Evolutionary conservation across 129 eudicot species (phyloP).

Genomic region (Erigeron canadensis): DNA sequence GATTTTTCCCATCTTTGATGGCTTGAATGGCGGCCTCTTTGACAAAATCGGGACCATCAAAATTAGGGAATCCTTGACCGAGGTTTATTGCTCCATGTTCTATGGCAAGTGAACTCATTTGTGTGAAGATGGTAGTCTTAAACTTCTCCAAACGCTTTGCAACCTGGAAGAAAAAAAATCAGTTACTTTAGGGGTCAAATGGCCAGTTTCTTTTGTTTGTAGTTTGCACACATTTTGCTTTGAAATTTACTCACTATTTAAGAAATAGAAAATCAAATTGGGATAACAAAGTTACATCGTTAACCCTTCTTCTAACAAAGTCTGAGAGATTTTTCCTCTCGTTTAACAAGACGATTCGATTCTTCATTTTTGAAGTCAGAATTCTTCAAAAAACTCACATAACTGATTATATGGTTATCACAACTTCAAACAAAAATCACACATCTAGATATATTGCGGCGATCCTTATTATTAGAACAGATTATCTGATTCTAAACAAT

Average conservation of each 20-base stretch:
- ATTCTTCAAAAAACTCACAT: neutral
- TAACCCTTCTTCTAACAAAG: neutral
- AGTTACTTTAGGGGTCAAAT: neutral
- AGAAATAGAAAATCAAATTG: neutral
- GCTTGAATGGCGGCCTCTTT: constrained; percentile 97
- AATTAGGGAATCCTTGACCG: constrained; percentile 98
- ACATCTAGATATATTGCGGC: neutral
- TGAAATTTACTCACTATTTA: neutral
- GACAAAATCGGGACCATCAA: constrained; percentile 96
- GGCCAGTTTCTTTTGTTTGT: neutral
- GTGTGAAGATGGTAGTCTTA: constrained; percentile 95
- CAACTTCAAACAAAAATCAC: neutral
- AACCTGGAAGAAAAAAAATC: constrained; percentile 47
- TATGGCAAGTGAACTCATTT: constrained; percentile 93
- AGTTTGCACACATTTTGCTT: neutral
- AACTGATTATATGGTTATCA: no score
- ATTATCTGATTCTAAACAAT: neutral
- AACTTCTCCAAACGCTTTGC: constrained; percentile 97
- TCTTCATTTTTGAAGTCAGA: no score
- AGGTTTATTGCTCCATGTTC: constrained; percentile 94
- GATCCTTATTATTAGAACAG: neutral
- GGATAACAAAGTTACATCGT: neutral
- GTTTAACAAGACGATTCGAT: neutral
- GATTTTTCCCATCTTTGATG: constrained; percentile 85
- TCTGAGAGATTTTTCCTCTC: neutral